These are phyloP conservation scores for Teratosphaeriaceae sp. DNA, from an alignment of 2,329 filamentous ascomycete genomes.

Conservation along the genomic window DNA sequence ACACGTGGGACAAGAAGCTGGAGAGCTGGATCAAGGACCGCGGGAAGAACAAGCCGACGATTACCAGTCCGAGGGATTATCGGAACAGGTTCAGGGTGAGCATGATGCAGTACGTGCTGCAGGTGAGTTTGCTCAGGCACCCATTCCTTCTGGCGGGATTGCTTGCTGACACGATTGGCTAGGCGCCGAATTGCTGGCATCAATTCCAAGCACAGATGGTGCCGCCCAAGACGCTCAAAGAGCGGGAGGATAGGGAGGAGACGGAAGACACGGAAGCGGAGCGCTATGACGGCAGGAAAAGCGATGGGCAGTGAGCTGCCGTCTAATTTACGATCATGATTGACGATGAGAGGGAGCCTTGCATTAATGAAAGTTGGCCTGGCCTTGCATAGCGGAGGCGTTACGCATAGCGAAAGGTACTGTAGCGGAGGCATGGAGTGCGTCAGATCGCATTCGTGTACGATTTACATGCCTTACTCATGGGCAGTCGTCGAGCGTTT, in stretches of 20 bases:
- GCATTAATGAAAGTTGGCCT: too few relatives aligned
- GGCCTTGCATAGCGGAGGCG: too few relatives aligned
- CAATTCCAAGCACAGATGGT: constrained; percentile 46
- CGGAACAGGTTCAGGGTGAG: constrained; percentile 92
- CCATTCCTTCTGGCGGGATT: too few relatives aligned
- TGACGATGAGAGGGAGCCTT: too few relatives aligned
- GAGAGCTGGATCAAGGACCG: constrained; percentile 99
- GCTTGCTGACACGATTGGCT: constrained; percentile 25
- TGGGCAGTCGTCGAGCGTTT: too few relatives aligned
- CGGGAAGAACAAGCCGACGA: constrained; percentile 80
- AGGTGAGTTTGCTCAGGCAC: not conserved
- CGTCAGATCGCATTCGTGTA: too few relatives aligned
- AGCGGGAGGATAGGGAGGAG: constrained; percentile 12
- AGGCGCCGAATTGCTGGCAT: constrained; percentile 71
- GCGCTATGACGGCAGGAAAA: constrained; percentile 3
- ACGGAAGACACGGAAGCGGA: constrained; percentile 12
- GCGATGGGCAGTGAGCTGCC: constrained; percentile 2
- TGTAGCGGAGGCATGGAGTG: too few relatives aligned
- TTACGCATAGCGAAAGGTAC: too few relatives aligned
- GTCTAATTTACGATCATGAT: too few relatives aligned
- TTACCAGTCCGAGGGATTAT: constrained; percentile 96
- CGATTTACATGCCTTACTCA: too few relatives aligned
- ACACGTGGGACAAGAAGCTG: constrained; percentile 99
- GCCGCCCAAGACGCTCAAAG: constrained; percentile 26
- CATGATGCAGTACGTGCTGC: constrained; percentile 80